These are phyloP conservation scores for Trypanosoma brucei DNA, from an alignment of 208 protist species.

Conservation along the genomic window DNA sequence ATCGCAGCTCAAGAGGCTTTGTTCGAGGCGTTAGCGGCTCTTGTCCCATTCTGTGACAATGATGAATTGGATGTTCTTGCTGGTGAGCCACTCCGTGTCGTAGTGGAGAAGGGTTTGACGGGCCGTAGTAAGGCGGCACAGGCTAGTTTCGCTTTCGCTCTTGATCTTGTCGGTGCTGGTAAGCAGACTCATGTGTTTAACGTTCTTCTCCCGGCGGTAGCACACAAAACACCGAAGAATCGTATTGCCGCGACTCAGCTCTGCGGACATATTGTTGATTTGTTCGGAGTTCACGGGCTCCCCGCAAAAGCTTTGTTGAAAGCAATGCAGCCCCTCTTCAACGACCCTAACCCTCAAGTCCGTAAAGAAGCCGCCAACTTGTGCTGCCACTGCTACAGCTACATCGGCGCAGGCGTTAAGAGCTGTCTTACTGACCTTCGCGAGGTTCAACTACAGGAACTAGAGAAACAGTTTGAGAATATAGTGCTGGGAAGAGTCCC, in stretches of 20 bases:
- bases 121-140: conserved; percentile 61
- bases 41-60: conserved; percentile 37
- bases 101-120: conserved; percentile 78
- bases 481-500: conserved; percentile 28
- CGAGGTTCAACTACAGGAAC: conserved; percentile 79
- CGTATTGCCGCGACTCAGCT: conserved; percentile 45
- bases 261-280: conserved; percentile 45
- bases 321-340: conserved; percentile 78
- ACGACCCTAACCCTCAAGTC: conserved; percentile 72
- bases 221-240: conserved; percentile 64
- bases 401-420: conserved; percentile 69
- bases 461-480: conserved; percentile 71
- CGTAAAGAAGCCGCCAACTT: conserved; percentile 61
- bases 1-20: conserved; percentile 58
- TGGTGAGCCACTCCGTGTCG: conserved; percentile 28
- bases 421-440: conserved; percentile 69
- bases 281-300: conserved; percentile 65
- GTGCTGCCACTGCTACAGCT: conserved; percentile 84
- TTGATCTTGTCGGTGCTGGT: conserved; percentile 42
- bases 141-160: conserved; percentile 40
- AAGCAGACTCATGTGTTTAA: conserved; percentile 48
- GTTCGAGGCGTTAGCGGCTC: conserved; percentile 41
- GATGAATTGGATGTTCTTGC: conserved; percentile 36
- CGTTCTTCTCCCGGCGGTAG: conserved; percentile 36
- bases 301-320: conserved; percentile 65